Percentiles rank a stretch among this genome's conserved stretches.
Conservation (phyloP, 2,329 filamentous ascomycete genomes). For the Penicillium paneum region DNA sequence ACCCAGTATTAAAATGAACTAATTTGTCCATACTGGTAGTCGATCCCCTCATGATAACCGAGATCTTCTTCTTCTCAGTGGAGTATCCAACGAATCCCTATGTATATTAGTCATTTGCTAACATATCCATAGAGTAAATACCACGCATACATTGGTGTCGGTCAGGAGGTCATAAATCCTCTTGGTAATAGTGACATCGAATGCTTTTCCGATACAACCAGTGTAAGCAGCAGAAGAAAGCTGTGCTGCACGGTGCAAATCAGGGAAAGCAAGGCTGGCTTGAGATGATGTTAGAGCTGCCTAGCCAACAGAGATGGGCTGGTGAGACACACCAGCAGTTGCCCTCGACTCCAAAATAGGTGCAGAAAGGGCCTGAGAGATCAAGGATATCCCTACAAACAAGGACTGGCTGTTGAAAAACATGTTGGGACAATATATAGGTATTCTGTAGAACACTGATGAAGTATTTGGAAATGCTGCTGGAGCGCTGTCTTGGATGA, state of each 20-base stretch:
- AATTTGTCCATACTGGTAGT: slow-evolving; percentile 19
- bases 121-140: neutral
- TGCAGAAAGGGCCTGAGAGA: slow-evolving; percentile 9
- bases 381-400: slow-evolving; percentile 4
- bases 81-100: slow-evolving; percentile 33
- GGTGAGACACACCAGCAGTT: slow-evolving; percentile 8
- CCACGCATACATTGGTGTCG: slow-evolving; percentile 22
- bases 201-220: slow-evolving; percentile 26
- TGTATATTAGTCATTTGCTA: neutral
- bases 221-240: slow-evolving; percentile 32
- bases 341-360: slow-evolving; percentile 15
- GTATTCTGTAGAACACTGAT: neutral
- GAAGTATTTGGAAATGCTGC: neutral
- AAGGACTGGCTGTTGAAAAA: slow-evolving; percentile 4
- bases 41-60: slow-evolving; percentile 33
- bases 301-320: neutral
- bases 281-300: neutral
- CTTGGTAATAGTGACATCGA: slow-evolving; percentile 33
- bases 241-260: slow-evolving; percentile 28
- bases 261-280: slow-evolving; percentile 20
- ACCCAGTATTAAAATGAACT: neutral
- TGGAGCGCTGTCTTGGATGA: neutral
- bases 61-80: slow-evolving; percentile 22
- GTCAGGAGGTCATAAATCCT: slow-evolving; percentile 22
- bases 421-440: slow-evolving; percentile 3